Evolutionary conservation across 192 early-diverging fungal genomes (phyloP).

Genomic region (Chytriomyces sp.): DNA sequence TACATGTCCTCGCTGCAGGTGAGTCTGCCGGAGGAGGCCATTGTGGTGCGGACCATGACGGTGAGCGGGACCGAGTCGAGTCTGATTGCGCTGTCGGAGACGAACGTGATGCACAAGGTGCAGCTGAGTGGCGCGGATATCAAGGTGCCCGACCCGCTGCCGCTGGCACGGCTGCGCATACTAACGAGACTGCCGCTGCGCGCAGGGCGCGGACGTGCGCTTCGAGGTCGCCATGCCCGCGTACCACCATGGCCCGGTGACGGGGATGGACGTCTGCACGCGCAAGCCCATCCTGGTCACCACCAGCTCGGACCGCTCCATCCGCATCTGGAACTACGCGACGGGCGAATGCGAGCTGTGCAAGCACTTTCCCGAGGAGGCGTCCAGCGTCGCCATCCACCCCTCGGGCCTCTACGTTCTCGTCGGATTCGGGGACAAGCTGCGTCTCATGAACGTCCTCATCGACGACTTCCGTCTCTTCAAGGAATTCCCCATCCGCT

Average conservation of each 20-base stretch:
- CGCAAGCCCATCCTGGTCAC: conserved; percentile 59
- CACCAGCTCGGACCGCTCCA: conserved; percentile 46
- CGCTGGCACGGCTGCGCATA: too few species aligned
- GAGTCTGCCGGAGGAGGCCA: conserved; percentile 21
- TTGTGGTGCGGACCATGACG: conserved; percentile 35
- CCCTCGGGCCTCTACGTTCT: conserved; percentile 59
- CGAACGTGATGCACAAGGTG: conserved; percentile 38
- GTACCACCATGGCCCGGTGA: conserved; percentile 54
- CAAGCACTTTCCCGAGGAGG: conserved; percentile 58
- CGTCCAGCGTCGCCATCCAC: conserved; percentile 54
- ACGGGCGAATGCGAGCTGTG: conserved; percentile 51
- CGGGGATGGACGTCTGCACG: conserved; percentile 53
- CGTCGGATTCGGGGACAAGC: conserved; percentile 61
- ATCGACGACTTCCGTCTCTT: conserved; percentile 58
- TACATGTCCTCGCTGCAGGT: conserved; percentile 26
- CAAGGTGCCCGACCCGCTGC: conserved; percentile 31
- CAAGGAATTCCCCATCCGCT: conserved; percentile 55
- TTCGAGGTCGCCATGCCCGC: conserved; percentile 42
- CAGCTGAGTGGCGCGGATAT: conserved; percentile 29
- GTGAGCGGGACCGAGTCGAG: conserved; percentile 47
- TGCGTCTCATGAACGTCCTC: conserved; percentile 58
- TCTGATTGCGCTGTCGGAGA: conserved; percentile 39
- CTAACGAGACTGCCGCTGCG: too few species aligned
- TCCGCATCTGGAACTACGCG: conserved; percentile 63
- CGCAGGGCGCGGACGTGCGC: conserved; percentile 42